A percentile compares a stretch with the other conserved stretches of the same genome.
Conservation (phyloP, 371 early-diverging fungal genomes). For the Mortierella sp. region DNA sequence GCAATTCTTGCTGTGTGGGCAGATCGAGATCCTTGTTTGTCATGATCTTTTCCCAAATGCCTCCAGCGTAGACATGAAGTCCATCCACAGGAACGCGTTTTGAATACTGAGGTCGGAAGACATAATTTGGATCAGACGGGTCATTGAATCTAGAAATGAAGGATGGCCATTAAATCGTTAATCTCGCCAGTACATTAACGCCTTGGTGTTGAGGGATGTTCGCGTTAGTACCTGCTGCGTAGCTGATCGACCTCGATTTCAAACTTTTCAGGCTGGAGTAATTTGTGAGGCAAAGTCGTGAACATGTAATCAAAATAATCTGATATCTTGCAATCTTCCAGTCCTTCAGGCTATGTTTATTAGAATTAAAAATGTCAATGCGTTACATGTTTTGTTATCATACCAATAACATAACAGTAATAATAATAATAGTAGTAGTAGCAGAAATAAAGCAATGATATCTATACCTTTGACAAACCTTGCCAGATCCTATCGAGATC, state of each 20-base stretch:
- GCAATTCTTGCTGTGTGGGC: conserved; percentile 97
- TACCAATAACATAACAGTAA: too few relatives aligned
- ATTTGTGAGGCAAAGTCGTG: conserved; percentile 92
- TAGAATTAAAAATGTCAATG: background rate
- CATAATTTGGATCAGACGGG: conserved; percentile 75
- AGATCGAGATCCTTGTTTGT: conserved; percentile 96
- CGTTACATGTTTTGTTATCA: background rate
- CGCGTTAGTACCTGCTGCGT: conserved; percentile 67
- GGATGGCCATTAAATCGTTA: background rate
- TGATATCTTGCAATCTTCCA: conserved; percentile 80
- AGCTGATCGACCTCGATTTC: conserved; percentile 77
- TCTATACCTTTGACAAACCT: conserved; percentile 78
- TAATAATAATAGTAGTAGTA: background rate
- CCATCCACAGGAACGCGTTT: conserved; percentile 97
- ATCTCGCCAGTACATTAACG: too few relatives aligned
- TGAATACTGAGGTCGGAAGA: conserved; percentile 89
- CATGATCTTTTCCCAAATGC: conserved; percentile 95
- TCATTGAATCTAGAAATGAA: conserved; percentile 76
- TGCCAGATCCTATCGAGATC: conserved; percentile 95
- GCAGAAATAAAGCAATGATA: background rate
- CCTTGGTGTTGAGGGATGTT: too few relatives aligned
- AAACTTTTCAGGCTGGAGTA: conserved; percentile 87
- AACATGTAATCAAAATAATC: conserved; percentile 96
- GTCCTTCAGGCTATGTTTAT: conserved; percentile 76
- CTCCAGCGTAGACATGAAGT: conserved; percentile 88